phyloP scores from a whole-genome alignment of 2,329 filamentous ascomycete species.

The Fusarium odoratissimum region DNA sequence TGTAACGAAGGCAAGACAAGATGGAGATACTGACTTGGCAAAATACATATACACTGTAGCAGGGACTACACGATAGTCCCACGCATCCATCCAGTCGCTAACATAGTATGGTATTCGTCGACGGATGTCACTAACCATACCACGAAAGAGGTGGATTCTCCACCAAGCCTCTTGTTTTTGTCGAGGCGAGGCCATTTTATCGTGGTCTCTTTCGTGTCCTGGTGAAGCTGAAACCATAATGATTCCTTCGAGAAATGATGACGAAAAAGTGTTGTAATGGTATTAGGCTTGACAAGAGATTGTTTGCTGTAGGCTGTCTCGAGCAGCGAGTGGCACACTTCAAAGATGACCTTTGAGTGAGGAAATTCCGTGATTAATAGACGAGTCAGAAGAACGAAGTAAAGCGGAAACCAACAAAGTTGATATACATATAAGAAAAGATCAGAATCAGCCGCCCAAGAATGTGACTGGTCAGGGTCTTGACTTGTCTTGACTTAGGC shows the following conservation, averaged over 20 bases:
- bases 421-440: background rate
- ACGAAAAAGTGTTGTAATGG: background rate
- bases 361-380: background rate
- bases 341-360: background rate
- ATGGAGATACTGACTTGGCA: constrained; percentile 73
- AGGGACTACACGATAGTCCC: constrained; percentile 89
- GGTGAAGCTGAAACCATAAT: constrained; percentile 26
- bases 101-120: constrained; percentile 80
- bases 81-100: constrained; percentile 88
- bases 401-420: background rate
- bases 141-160: constrained; percentile 78
- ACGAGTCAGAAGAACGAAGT: background rate
- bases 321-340: background rate
- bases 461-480: background rate
- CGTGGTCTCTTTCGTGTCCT: constrained; percentile 7
- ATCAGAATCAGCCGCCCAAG: background rate
- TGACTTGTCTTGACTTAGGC: background rate
- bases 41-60: constrained; percentile 96
- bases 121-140: constrained; percentile 82
- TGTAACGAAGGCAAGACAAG: background rate
- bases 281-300: background rate
- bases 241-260: background rate
- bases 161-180: constrained; percentile 67
- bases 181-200: constrained; percentile 6
- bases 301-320: background rate